These are phyloP conservation scores for Claviceps pusilla DNA, from an alignment of 2,329 filamentous ascomycete species.

Conservation along the genomic window DNA sequence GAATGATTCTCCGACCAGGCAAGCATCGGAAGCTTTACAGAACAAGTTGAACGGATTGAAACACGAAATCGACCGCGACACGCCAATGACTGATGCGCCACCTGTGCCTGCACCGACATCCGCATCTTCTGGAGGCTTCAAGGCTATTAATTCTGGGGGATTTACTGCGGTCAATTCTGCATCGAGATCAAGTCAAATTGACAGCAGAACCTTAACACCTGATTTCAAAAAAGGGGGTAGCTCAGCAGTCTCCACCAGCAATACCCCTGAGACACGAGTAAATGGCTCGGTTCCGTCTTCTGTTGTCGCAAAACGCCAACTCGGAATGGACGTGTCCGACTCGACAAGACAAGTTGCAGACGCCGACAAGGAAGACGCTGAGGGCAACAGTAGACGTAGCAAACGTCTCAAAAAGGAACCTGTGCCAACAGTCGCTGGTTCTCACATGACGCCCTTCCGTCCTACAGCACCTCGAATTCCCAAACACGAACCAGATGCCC, in stretches of 20 bases:
- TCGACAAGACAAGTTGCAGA: conserved; percentile 32
- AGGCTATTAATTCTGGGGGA: conserved; percentile 34
- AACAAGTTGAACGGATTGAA: conserved; percentile 30
- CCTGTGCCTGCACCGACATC: conserved; percentile 19
- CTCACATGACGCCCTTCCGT: conserved; percentile 89
- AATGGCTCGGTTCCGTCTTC: conserved; percentile 34
- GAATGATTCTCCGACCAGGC: conserved; percentile 51
- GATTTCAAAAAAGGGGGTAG: conserved; percentile 46
- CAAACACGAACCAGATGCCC: conserved; percentile 33
- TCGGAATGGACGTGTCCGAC: conserved; percentile 37
- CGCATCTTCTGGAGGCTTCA: conserved; percentile 17
- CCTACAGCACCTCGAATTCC: conserved; percentile 57
- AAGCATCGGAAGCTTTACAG: conserved; percentile 39
- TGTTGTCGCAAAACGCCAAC: conserved; percentile 60
- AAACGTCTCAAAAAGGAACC: conserved; percentile 78
- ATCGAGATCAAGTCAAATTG: conserved; percentile 52
- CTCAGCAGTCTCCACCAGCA: conserved; percentile 47
- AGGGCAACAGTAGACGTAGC: conserved; percentile 62
- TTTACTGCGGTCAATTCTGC: conserved; percentile 62
- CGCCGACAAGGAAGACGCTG: conserved; percentile 41
- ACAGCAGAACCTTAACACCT: conserved; percentile 44
- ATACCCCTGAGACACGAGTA: conserved; percentile 49
- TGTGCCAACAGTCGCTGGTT: conserved; percentile 79
- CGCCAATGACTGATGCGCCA: conserved; percentile 31
- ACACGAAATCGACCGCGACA: conserved; percentile 32